Base-by-base conservation (phyloP, 345 rosid species). In the Eucalyptus pumila region DNA sequence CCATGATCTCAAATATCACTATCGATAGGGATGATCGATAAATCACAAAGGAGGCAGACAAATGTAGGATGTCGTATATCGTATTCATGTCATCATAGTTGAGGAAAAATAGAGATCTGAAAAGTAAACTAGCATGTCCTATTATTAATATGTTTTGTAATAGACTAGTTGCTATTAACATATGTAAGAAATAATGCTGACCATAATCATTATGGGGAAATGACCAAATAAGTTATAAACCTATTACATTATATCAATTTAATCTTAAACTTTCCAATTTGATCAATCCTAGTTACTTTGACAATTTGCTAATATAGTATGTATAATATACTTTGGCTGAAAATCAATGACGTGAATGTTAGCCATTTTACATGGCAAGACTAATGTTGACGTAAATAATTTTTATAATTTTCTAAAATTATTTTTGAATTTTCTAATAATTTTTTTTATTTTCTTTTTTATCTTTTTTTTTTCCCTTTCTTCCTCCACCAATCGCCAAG, bases 311-410 rank as follows among this genome's bases (percentile, higher is more conserved):
- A 52, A 52, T 52, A 52, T 52, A 19, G 24, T 19, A 0, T 52
- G 1, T 52, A 0, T 0, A 0, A 2, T 0, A 8, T 7, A 52
- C 19, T 52, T 52, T 52, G 10, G 9, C 5, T 52, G 1, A 19
- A 52, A 52, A 52, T 52, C 24, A 52, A 52, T 52, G 0, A 19
- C 1, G 9, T 52, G 4, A 52, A 52, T 52, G 5, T 4, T 52
- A 52, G 1, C 0, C 58, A 52, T 52, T 52, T 0, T 19, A 52
- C 26, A 0, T 8, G 1, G 0, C 1, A 52, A 8, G 2, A 52
- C 11, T 2, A 52, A n/a, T 0, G 10, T 10, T 7, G 4, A 51
- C 1, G 1, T 3, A 52, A 42, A 42, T 52, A 52, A 4, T 52
- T 52, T 52, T 51, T 16, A 51, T 52, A 52, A 51, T 1, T 51